These are phyloP conservation scores for Saccharomycopsis sp. DNA, from an alignment of 805 yeast species.

Conservation along the genomic window DNA sequence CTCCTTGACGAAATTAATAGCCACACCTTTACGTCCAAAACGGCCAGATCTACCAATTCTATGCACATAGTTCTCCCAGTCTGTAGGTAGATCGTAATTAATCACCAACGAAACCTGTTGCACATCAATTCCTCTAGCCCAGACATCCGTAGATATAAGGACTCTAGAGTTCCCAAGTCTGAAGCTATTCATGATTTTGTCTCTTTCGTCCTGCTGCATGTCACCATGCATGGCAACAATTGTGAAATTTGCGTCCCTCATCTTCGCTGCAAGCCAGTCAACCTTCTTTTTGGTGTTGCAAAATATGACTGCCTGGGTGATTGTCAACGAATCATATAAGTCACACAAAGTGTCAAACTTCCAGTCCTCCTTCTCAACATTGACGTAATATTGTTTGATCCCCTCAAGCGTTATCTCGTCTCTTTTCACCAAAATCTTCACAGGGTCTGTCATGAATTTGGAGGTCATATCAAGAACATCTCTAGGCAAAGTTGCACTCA, in stretches of 20 bases:
- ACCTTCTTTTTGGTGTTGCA: constrained; percentile 96
- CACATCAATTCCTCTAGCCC: constrained; percentile 98
- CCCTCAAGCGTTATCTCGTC: constrained; percentile 94
- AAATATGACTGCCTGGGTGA: constrained; percentile 96
- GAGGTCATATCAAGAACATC: constrained; percentile 89
- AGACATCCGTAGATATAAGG: constrained; percentile 90
- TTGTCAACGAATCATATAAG: constrained; percentile 87
- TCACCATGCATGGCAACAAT: constrained; percentile 97
- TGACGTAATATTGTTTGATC: constrained; percentile 84
- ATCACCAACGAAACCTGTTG: constrained; percentile 96
- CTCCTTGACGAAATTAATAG: constrained; percentile 85
- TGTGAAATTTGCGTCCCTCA: constrained; percentile 77
- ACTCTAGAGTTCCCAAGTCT: constrained; percentile 90
- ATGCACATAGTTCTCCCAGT: constrained; percentile 93
- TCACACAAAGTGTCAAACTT: constrained; percentile 94
- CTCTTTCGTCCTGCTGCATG: constrained; percentile 92
- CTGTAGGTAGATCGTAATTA: constrained; percentile 88
- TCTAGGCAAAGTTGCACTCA: constrained; percentile 89
- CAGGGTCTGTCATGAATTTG: constrained; percentile 90
- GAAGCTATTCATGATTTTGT: constrained; percentile 91
- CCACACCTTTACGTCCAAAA: constrained; percentile 98
- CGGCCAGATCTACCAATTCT: constrained; percentile 98
- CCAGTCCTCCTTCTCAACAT: constrained; percentile 89
- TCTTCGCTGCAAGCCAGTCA: constrained; percentile 77
- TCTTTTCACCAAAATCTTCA: constrained; percentile 87